Conservation (phyloP, 2,329 filamentous ascomycete genomes). For the Verticillium dahliae region DNA sequence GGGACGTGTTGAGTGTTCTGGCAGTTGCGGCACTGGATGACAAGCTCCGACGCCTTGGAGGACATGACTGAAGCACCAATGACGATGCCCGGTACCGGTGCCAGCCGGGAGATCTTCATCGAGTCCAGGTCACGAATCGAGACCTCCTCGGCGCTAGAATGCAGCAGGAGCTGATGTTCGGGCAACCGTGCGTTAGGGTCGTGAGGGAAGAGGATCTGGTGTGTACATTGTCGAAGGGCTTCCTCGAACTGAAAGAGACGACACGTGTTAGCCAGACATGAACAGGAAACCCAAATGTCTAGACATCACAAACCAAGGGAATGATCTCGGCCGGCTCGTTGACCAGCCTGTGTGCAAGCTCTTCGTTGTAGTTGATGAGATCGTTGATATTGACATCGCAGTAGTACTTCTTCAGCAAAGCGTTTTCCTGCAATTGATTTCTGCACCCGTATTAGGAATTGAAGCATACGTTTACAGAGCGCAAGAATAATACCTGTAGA, state of each 20-base stretch:
- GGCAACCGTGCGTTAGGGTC: slow-evolving; percentile 63
- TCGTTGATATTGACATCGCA: slow-evolving; percentile 96
- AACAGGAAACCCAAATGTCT: not conserved
- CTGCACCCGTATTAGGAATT: slow-evolving; percentile 34
- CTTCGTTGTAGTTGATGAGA: slow-evolving; percentile 92
- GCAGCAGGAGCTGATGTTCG: slow-evolving; percentile 88
- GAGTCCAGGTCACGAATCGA: slow-evolving; percentile 94
- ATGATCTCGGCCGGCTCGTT: slow-evolving; percentile 91
- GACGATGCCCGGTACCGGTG: slow-evolving; percentile 93
- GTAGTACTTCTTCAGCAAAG: slow-evolving; percentile 86
- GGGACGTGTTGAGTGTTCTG: slow-evolving; percentile 62
- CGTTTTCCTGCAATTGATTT: slow-evolving; percentile 93
- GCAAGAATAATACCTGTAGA: slow-evolving; percentile 67
- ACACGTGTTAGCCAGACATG: not conserved
- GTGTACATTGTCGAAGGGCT: slow-evolving; percentile 84
- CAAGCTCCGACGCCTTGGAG: slow-evolving; percentile 83
- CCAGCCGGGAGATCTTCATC: slow-evolving; percentile 86
- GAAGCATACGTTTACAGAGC: not conserved
- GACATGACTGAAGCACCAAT: slow-evolving; percentile 96
- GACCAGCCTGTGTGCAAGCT: slow-evolving; percentile 81
- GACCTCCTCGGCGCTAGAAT: slow-evolving; percentile 84
- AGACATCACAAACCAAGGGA: slow-evolving; percentile 59
- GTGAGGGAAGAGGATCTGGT: slow-evolving; percentile 84
- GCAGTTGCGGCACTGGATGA: slow-evolving; percentile 86
- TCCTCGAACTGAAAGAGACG: slow-evolving; percentile 65